Evolutionary conservation across 352 stramenopile species (phyloP).

Genomic region (Phytophthora ohioensis): DNA sequence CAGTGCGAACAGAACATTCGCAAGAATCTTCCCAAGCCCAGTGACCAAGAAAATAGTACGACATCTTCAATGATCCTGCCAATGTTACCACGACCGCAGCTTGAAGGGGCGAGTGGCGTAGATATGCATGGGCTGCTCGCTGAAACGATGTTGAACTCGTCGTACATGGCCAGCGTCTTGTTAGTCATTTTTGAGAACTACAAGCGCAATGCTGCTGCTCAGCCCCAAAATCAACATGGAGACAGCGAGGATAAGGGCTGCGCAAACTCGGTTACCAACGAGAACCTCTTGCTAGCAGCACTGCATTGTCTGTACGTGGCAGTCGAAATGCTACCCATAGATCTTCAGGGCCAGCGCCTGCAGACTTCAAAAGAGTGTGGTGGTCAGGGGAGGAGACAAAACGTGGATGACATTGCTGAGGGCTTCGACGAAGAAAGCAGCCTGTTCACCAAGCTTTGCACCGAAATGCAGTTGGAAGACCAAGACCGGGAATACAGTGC

Average conservation of each 20-base stretch:
- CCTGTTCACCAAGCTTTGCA: constrained; percentile 54
- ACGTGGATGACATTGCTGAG: constrained; percentile 38
- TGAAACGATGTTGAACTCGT: constrained; percentile 61
- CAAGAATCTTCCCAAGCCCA: constrained; percentile 41
- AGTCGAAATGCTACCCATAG: constrained; percentile 37
- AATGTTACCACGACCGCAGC: constrained; percentile 37
- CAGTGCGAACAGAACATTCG: constrained; percentile 80
- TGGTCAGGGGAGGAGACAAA: constrained; percentile 9
- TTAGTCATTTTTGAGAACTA: constrained; percentile 58
- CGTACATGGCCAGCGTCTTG: constrained; percentile 51
- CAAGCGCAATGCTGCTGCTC: constrained; percentile 16
- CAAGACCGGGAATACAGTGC: constrained; percentile 2
- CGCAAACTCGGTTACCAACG: constrained; percentile 31
- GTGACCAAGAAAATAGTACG: constrained; percentile 8
- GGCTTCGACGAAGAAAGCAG: constrained; percentile 46
- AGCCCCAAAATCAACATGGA: background rate
- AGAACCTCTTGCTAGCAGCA: constrained; percentile 67
- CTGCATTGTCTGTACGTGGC: constrained; percentile 66
- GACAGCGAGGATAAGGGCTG: constrained; percentile 10
- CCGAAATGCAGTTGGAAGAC: constrained; percentile 33
- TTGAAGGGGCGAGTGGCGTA: constrained; percentile 23
- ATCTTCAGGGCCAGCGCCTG: constrained; percentile 6
- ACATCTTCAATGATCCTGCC: constrained; percentile 35
- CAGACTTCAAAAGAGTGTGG: background rate
- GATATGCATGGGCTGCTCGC: constrained; percentile 46